Evolutionary conservation across 345 rosid genomes (phyloP), one percentile per base, ranked within the genome.

Genomic region (Rhizophora mangle): DNA sequence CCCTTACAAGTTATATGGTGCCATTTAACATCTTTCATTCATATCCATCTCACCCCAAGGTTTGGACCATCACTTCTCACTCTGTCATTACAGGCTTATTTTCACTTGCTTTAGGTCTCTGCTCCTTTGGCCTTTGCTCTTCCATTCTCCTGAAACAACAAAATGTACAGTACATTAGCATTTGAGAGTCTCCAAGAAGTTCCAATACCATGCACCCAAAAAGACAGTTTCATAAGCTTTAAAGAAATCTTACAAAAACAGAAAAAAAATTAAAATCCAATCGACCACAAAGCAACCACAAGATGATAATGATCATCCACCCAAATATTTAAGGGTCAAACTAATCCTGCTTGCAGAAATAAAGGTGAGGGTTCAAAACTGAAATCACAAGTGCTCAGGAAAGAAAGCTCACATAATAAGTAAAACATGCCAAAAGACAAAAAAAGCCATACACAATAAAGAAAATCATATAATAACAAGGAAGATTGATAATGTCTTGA

Each of bases 31-130:
- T 27, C 61, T 32, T 24, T 20, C 53, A 62, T 31, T 6, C 53
- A 63, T 53, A 56, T 61, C 61, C 64, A 26, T 22, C 27, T 49
- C 68, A 67, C 29, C 36, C 29, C 36, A 55, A 62, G 39, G 78
- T 67, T 34, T 49, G 22, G 60, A 2, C 39, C 39, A 20, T 65
- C 39, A 68, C 68, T 61, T 68, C 30, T 67, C 63, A 87, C 82
- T 93, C 96, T 11, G 86, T 92, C 98, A 95, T 92, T 30, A 95
- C 90, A 58, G 99, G 99, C 70, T 95, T 95, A 76, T 95, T 95
- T 85, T 95, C 99, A 65, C 70, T 95, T 18, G 98, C 96, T 83
- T 92, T 95, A 55, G 89, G 88, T 72, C 68, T 92, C 66, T 92
- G 97, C 37, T 92, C 98, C 85, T 90, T 96, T 2, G 99, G 98